phyloP scores from a whole-genome alignment of 1,284 basidiomycete species.

The Inonotus obliquus region DNA sequence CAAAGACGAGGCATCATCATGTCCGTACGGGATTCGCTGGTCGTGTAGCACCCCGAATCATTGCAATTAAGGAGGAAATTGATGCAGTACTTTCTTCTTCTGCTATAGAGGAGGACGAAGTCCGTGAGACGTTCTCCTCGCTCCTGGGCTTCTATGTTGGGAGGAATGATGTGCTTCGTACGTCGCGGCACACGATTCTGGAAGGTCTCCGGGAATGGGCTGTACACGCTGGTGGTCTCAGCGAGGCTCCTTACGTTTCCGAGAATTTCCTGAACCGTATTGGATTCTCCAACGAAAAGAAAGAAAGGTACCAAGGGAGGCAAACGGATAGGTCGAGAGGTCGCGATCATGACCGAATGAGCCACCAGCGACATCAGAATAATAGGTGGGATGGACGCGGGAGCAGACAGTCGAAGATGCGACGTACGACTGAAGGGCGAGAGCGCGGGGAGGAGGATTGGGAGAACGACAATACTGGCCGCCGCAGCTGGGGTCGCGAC shows the following conservation, averaged over 20 bases:
- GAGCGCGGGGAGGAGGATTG: not conserved
- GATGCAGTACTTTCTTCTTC: slow-evolving; percentile 33
- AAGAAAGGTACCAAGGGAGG: not conserved
- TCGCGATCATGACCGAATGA: not conserved
- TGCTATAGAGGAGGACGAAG: slow-evolving; percentile 49
- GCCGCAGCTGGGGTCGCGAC: not conserved
- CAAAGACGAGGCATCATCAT: not conserved
- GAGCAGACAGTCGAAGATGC: not conserved
- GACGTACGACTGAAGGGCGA: not conserved
- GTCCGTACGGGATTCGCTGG: not conserved
- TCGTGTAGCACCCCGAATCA: slow-evolving; percentile 18
- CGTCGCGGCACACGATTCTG: slow-evolving; percentile 44
- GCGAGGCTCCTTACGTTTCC: slow-evolving; percentile 46
- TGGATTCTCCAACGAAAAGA: slow-evolving; percentile 23
- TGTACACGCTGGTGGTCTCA: slow-evolving; percentile 45
- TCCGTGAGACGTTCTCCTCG: slow-evolving; percentile 66
- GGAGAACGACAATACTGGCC: not conserved
- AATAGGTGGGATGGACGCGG: slow-evolving; percentile 6
- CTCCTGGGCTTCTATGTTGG: slow-evolving; percentile 75
- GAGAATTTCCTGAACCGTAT: slow-evolving; percentile 40
- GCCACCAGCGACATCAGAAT: not conserved
- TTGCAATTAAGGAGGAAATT: slow-evolving; percentile 28
- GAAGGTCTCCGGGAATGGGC: slow-evolving; percentile 69
- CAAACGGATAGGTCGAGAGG: not conserved
- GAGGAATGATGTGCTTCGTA: slow-evolving; percentile 47